Evolutionary conservation across 2,329 filamentous ascomycete species (phyloP).

Genomic region (Daldinia eschscholtzii): DNA sequence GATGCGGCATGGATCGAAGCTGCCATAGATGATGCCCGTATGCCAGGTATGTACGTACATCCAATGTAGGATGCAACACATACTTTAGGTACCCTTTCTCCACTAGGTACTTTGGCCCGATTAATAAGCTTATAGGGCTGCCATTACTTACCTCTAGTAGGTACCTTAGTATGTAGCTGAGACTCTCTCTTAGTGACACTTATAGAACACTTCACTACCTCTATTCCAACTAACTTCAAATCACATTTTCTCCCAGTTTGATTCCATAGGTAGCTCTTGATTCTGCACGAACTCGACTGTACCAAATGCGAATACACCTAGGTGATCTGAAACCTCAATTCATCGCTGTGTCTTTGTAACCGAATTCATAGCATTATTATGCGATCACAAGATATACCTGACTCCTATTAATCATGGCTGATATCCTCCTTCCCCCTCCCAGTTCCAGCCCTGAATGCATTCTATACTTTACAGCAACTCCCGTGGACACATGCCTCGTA

Average conservation of each 20-base stretch:
- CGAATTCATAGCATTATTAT: constrained; percentile 28
- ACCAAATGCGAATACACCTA: background rate
- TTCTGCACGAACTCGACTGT: too few species aligned
- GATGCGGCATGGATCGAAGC: constrained; percentile 6
- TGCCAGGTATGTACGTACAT: constrained; percentile 1
- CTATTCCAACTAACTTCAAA: background rate
- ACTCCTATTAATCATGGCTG: constrained; percentile 29
- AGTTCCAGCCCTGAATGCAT: constrained; percentile 31
- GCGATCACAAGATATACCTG: constrained; percentile 30
- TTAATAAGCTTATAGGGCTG: constrained; percentile 13
- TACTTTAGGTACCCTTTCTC: constrained; percentile 1
- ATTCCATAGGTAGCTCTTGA: background rate
- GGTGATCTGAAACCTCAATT: background rate
- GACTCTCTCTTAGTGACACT: too few species aligned
- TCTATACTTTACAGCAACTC: constrained; percentile 33
- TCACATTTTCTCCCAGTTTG: background rate
- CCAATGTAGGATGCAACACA: background rate
- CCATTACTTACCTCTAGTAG: too few species aligned
- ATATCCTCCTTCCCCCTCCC: background rate
- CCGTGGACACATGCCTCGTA: constrained; percentile 31
- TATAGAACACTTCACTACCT: too few species aligned
- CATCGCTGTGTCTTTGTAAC: constrained; percentile 4
- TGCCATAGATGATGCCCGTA: constrained; percentile 2
- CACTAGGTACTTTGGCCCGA: background rate
- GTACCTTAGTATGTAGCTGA: too few species aligned